These are phyloP conservation scores for Salvia miltiorrhiza DNA, from an alignment of 257 asterid genomes.

Conservation along the genomic window DNA sequence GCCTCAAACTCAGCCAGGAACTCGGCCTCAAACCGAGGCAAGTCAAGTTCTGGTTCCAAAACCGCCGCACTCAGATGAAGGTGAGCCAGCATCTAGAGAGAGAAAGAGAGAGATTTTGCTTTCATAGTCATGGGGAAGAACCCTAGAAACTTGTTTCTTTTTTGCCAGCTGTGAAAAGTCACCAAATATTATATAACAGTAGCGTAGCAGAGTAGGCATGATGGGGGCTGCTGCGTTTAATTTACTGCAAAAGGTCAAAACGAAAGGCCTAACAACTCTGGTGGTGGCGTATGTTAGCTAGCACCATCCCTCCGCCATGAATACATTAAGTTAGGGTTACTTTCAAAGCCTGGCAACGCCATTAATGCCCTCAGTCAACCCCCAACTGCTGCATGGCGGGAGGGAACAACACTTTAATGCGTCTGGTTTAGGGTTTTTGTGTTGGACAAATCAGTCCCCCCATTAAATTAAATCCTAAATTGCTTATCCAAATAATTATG, in stretches of 20 bases:
- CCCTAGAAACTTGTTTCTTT: background rate
- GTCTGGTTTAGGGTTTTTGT: constrained; percentile 26
- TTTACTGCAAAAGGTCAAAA: constrained; percentile 32
- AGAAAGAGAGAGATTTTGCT: background rate
- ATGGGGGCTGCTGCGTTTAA: background rate
- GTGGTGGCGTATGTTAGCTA: background rate
- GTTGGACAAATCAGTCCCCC: background rate
- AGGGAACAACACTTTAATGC: constrained; percentile 56
- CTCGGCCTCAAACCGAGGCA: constrained; percentile 93
- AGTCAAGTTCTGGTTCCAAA: constrained; percentile 98
- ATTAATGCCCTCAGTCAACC: constrained; percentile 63
- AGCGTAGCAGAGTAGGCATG: background rate
- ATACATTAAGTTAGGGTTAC: constrained; percentile 54
- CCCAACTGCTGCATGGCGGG: constrained; percentile 32
- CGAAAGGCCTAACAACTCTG: constrained; percentile 18
- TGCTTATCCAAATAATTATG: too few relatives aligned
- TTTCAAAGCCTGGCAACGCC: constrained; percentile 48
- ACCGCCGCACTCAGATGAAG: constrained; percentile 96
- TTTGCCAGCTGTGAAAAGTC: constrained; percentile 38
- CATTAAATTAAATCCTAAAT: background rate
- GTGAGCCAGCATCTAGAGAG: constrained; percentile 32
- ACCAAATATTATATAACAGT: constrained; percentile 3
- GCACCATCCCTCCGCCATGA: constrained; percentile 6
- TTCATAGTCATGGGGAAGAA: too few relatives aligned
- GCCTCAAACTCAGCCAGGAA: constrained; percentile 81